Evolutionary conservation across 768 basidiomycete genomes (phyloP), one percentile per base, ranked within the genome.

Genomic region (button mushroom (Agaricus bisporus)): DNA sequence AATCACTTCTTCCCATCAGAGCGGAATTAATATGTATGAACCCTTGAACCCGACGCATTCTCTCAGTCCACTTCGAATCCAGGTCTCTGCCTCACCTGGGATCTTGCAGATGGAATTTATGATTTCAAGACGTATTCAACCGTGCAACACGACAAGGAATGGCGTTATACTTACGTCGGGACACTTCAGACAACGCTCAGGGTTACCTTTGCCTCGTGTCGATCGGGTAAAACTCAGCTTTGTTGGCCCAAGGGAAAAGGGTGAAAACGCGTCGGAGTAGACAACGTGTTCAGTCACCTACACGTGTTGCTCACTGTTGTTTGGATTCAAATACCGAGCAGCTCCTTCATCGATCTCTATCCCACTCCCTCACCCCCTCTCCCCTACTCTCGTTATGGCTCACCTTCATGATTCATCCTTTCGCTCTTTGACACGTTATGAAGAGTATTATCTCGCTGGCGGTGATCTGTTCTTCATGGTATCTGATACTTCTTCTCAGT

Each of bases 401-500:
- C 57, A 18, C 64, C 70, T 38, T 22, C 32, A 32, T 11, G 32
- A 32, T 11, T 3, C 32, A 11, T 42, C 56, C 12, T 56, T 66
- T 48, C 45, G 50, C 17, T 57, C 61, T 0, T 48, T 68, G 0
- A 58, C 55, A 14, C 61, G 63, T 4, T 67, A 76, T 55, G 56
- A 61, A 0, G 51, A 72, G 0, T 86, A 80, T 55, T 85, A 81
- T 49, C 61, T 86, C 10, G 63, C 68, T 0, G 76, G 76, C 0
- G 85, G 77, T 0, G 83, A 84, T 58, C 58, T 84, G 0, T 72
- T 70, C 2, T 75, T 85, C 52, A 49, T 81, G 25, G 84, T 85
- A 57, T 50, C 77, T 62, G 17, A 37, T 4, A 32, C 54, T 3
- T 38, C 46, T 17, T 20, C 3, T 20, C 54, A 12, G 36, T 35